A percentile compares a stretch with the other conserved stretches of the same genome.
phyloP scores from a whole-genome alignment of 176 grass and related monocot species.

The Oryza meridionalis region DNA sequence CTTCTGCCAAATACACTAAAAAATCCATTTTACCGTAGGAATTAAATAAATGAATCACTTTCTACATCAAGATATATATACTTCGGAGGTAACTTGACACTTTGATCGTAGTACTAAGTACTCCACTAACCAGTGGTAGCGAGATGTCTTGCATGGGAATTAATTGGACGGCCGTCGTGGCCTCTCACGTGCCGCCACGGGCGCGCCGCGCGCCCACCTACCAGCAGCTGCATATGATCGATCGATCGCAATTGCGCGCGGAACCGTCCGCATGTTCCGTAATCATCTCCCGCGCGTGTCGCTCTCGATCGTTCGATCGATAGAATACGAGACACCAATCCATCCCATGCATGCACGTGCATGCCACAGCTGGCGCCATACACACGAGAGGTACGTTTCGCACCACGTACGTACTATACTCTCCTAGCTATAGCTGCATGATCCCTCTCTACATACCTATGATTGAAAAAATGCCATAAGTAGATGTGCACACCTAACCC shows the following conservation, averaged over 20 bases:
- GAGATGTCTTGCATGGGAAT: background rate
- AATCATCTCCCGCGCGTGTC: background rate
- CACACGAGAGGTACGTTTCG: background rate
- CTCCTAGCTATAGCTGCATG: too few relatives aligned
- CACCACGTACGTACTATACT: background rate
- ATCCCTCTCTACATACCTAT: background rate
- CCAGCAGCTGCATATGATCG: constrained; percentile 19
- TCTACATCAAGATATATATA: too few relatives aligned
- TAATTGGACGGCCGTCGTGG: background rate
- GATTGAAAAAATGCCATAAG: background rate
- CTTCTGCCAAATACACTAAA: too few relatives aligned
- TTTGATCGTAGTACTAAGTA: too few relatives aligned
- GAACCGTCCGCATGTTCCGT: background rate
- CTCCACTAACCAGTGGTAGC: background rate
- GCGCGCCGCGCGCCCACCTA: constrained; percentile 3
- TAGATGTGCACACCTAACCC: too few relatives aligned
- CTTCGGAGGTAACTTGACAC: too few relatives aligned
- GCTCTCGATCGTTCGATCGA: background rate
- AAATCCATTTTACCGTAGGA: too few relatives aligned
- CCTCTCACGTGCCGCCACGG: constrained; percentile 38
- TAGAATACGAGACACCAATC: background rate
- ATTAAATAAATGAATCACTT: too few relatives aligned
- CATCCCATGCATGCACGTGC: constrained; percentile 1
- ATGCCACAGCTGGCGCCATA: constrained; percentile 30
- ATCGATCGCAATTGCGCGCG: background rate